Conservation (phyloP, 2,329 filamentous ascomycete species). For the Fusarium miscanthi region DNA sequence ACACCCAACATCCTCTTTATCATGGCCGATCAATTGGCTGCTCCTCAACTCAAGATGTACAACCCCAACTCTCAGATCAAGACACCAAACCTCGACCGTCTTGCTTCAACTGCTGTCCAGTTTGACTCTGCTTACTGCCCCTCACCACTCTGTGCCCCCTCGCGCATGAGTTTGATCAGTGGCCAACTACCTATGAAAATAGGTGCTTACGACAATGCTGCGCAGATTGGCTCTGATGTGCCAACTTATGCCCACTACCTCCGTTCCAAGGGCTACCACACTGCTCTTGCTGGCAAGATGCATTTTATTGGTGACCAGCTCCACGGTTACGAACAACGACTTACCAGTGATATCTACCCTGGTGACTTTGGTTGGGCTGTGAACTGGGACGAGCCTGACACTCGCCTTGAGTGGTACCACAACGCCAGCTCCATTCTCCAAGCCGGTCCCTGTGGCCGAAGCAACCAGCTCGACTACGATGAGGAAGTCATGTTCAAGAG, state of each 20-base stretch:
- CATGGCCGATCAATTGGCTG: conserved; percentile 96
- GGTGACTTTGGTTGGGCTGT: conserved; percentile 95
- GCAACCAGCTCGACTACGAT: conserved; percentile 95
- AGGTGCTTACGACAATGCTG: conserved; percentile 90
- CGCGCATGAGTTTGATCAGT: conserved; percentile 93
- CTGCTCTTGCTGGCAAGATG: conserved; percentile 94
- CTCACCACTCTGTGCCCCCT: conserved; percentile 90
- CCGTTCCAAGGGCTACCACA: conserved; percentile 86
- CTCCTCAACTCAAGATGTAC: conserved; percentile 91
- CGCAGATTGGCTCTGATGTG: conserved; percentile 82
- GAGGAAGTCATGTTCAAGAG: conserved; percentile 96
- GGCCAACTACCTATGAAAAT: conserved; percentile 93
- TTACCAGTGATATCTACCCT: conserved; percentile 96
- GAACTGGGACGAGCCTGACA: conserved; percentile 92
- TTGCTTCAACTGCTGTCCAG: conserved; percentile 84
- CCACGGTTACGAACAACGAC: conserved; percentile 90
- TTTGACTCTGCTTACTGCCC: conserved; percentile 97
- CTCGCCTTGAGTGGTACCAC: conserved; percentile 93
- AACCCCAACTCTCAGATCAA: conserved; percentile 89
- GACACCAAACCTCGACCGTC: conserved; percentile 87
- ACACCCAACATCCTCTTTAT: conserved; percentile 73
- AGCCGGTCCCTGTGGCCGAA: conserved; percentile 87
- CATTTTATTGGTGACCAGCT: conserved; percentile 96
- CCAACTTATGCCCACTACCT: conserved; percentile 95
- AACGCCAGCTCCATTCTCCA: conserved; percentile 94